Percentiles rank a stretch among this genome's conserved stretches.
These are phyloP conservation scores for Ogataea haglerorum DNA, from an alignment of 805 yeast genomes.

Conservation along the genomic window DNA sequence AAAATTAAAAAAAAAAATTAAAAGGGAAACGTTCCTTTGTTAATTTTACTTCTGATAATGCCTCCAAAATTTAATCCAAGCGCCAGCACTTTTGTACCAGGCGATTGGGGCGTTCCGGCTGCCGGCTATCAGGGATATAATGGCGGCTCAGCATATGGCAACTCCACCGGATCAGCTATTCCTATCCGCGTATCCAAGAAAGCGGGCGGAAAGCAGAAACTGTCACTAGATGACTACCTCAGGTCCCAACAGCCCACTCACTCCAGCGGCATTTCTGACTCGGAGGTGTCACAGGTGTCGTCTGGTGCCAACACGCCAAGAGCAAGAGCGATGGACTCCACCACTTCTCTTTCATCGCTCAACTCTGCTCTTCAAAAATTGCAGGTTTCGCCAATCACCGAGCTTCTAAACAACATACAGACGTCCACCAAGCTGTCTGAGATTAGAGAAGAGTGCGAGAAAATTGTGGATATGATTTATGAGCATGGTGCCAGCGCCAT, in stretches of 20 bases:
- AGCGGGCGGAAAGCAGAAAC: conserved; percentile 14
- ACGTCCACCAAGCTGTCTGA: conserved; percentile 50
- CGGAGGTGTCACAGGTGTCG: conserved; percentile 29
- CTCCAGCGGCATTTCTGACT: conserved; percentile 17
- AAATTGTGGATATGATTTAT: conserved; percentile 47
- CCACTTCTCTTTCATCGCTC: conserved; percentile 66
- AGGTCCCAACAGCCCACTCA: conserved; percentile 39
- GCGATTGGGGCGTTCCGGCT: conserved; percentile 1
- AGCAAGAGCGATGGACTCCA: conserved; percentile 36
- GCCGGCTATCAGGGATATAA: conserved; percentile 28
- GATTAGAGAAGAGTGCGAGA: conserved; percentile 50
- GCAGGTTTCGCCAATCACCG: conserved; percentile 63
- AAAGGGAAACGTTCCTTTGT: conserved; percentile 8
- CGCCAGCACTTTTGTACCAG: conserved; percentile 34
- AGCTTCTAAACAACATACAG: conserved; percentile 49
- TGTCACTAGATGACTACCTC: conserved; percentile 51
- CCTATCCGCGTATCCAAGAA: conserved; percentile 14
- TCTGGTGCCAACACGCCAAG: conserved; percentile 31
- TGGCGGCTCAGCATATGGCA: conserved; percentile 4
- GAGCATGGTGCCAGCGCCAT: conserved; percentile 47
- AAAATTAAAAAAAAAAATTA: background rate
- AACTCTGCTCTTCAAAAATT: conserved; percentile 67
- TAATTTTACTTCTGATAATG: conserved; percentile 18
- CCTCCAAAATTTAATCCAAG: conserved; percentile 42
- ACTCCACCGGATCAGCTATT: conserved; percentile 6